A percentile compares a stretch with the other conserved stretches of the same genome.
Evolutionary conservation across 2,329 filamentous ascomycete genomes (phyloP).

Genomic region (Neofusicoccum sp.): DNA sequence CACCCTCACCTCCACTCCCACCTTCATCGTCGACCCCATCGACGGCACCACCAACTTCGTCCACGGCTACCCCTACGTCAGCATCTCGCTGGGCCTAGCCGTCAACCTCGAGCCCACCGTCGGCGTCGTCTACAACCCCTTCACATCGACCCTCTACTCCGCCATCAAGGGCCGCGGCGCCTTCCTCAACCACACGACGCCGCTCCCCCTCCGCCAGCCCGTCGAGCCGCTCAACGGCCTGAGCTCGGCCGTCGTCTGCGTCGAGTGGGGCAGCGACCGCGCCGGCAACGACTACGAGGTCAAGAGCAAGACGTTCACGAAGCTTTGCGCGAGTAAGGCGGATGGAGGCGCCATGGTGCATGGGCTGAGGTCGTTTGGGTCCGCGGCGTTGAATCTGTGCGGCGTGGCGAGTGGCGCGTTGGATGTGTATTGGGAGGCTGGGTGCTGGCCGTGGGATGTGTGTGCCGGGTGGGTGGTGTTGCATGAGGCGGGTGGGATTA

Average conservation of each 20-base stretch:
- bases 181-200: slow-evolving; percentile 43
- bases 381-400: slow-evolving; percentile 73
- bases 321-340: slow-evolving; percentile 51
- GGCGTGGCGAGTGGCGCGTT: slow-evolving; percentile 68
- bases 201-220: slow-evolving; percentile 51
- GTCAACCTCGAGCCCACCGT: slow-evolving; percentile 58
- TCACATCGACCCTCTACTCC: slow-evolving; percentile 66
- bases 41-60: slow-evolving; percentile 82
- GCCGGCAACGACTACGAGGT: slow-evolving; percentile 68
- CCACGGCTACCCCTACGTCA: slow-evolving; percentile 71
- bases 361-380: slow-evolving; percentile 66
- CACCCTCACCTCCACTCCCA: slow-evolving; percentile 50
- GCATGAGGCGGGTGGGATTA: slow-evolving; percentile 68
- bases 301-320: slow-evolving; percentile 65
- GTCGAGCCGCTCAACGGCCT: slow-evolving; percentile 58
- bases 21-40: slow-evolving; percentile 70
- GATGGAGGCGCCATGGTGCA: slow-evolving; percentile 74
- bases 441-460: slow-evolving; percentile 84
- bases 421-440: slow-evolving; percentile 79
- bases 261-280: slow-evolving; percentile 72
- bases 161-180: slow-evolving; percentile 68
- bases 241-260: slow-evolving; percentile 62
- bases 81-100: slow-evolving; percentile 72
- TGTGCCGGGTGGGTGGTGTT: slow-evolving; percentile 78
- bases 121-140: slow-evolving; percentile 80